Evolutionary conservation across 192 early-diverging fungal genomes (phyloP).

Genomic region (Nowakowskiella sp.): DNA sequence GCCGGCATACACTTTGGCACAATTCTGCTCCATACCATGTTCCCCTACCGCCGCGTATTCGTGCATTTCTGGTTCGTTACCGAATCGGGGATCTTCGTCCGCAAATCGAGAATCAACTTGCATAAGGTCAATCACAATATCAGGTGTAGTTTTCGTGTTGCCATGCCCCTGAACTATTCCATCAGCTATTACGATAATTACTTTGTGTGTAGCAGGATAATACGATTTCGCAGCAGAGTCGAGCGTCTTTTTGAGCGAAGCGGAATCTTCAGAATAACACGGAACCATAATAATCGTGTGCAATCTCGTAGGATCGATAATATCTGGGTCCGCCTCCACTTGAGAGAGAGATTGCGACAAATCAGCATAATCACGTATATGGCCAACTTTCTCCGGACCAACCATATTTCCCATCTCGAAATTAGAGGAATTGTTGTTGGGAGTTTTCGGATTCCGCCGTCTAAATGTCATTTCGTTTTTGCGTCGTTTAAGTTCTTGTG

Average conservation of each 20-base stretch:
- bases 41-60: slow-evolving; percentile 7
- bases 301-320: not conserved
- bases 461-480: too few species aligned
- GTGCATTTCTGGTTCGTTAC: slow-evolving; percentile 4
- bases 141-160: slow-evolving; percentile 8
- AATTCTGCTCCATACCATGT: slow-evolving; percentile 4
- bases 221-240: slow-evolving; percentile 4
- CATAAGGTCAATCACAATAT: slow-evolving; percentile 11
- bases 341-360: too few species aligned
- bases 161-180: slow-evolving; percentile 7
- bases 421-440: too few species aligned
- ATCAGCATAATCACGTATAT: too few species aligned
- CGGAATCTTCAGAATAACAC: slow-evolving; percentile 12
- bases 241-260: slow-evolving; percentile 5
- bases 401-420: too few species aligned
- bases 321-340: not conserved
- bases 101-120: slow-evolving; percentile 1
- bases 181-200: slow-evolving; percentile 8
- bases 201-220: slow-evolving; percentile 7
- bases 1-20: slow-evolving; percentile 12
- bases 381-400: too few species aligned
- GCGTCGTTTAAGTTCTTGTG: too few species aligned
- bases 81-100: slow-evolving; percentile 2
- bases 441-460: too few species aligned
- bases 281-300: slow-evolving; percentile 6